phyloP scores from a whole-genome alignment of 2,329 filamentous ascomycete species.

The Aureobasidium mangrovei region DNA sequence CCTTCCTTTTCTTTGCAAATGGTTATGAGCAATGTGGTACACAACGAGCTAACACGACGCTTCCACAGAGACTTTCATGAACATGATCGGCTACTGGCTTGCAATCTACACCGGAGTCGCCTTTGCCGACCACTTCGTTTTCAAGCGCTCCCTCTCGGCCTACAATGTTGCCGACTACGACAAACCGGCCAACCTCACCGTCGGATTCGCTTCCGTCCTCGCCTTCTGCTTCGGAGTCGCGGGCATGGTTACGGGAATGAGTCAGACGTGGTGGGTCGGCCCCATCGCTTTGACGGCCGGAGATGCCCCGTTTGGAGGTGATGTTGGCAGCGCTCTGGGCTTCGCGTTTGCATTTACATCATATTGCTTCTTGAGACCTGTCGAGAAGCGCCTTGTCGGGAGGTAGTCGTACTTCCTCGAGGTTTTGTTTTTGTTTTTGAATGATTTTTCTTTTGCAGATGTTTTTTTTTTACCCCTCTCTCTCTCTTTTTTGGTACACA shows the following conservation, averaged over 20 bases:
- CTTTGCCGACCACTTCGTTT: conserved; percentile 59
- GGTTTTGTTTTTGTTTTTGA: not conserved
- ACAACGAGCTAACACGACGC: too few relatives aligned
- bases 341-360: conserved; percentile 50
- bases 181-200: conserved; percentile 48
- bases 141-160: conserved; percentile 51
- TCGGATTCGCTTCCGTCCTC: conserved; percentile 52
- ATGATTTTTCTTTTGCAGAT: not conserved
- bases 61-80: conserved; percentile 45
- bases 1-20: not conserved
- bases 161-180: conserved; percentile 55
- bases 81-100: conserved; percentile 56
- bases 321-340: conserved; percentile 52
- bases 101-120: conserved; percentile 63
- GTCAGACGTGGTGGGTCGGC: conserved; percentile 57
- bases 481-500: too few relatives aligned
- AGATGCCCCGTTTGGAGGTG: conserved; percentile 43
- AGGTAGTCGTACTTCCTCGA: conserved; percentile 12
- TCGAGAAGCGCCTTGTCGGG: conserved; percentile 38
- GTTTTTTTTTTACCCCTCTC: not conserved
- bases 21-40: too few relatives aligned
- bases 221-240: conserved; percentile 57
- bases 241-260: conserved; percentile 62
- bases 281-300: conserved; percentile 56
- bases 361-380: conserved; percentile 44